phyloP scores from a whole-genome alignment of 805 yeast genomes.

The Saccharomycopsis vini region DNA sequence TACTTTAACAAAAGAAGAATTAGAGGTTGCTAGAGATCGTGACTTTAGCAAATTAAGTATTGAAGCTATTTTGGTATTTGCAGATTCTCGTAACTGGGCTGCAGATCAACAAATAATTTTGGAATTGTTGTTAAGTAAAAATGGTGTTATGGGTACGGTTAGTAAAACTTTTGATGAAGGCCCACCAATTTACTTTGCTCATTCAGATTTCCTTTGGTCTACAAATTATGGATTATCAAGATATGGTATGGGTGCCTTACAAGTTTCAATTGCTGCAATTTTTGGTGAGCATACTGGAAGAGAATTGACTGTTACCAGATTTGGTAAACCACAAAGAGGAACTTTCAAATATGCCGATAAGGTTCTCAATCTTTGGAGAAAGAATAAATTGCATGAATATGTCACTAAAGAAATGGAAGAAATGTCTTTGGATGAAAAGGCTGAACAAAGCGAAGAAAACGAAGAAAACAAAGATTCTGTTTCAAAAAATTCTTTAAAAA shows the following conservation, averaged over 20 bases:
- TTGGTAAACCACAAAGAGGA: constrained; percentile 85
- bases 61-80: constrained; percentile 81
- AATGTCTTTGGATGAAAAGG: constrained; percentile 32
- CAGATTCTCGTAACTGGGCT: constrained; percentile 90
- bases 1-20: constrained; percentile 64
- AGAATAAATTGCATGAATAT: constrained; percentile 66
- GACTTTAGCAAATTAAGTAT: constrained; percentile 63
- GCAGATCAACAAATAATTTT: constrained; percentile 85
- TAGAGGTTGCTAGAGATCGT: constrained; percentile 39
- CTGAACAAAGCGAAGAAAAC: constrained; percentile 31
- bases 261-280: constrained; percentile 77
- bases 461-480: constrained; percentile 6
- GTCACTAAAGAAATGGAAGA: constrained; percentile 40
- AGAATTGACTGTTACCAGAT: constrained; percentile 70
- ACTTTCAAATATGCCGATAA: constrained; percentile 79
- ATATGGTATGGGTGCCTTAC: constrained; percentile 93
- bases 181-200: constrained; percentile 80
- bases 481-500: constrained; percentile 7
- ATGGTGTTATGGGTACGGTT: constrained; percentile 80
- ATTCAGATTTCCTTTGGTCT: constrained; percentile 90
- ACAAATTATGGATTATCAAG: constrained; percentile 74
- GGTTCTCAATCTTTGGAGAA: constrained; percentile 69
- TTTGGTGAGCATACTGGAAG: constrained; percentile 79
- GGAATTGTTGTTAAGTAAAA: constrained; percentile 65
- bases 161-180: constrained; percentile 65